Percentiles rank a stretch among this genome's conserved stretches.
phyloP scores from a whole-genome alignment of 768 basidiomycete genomes.

The Hygrophorus russula region DNA sequence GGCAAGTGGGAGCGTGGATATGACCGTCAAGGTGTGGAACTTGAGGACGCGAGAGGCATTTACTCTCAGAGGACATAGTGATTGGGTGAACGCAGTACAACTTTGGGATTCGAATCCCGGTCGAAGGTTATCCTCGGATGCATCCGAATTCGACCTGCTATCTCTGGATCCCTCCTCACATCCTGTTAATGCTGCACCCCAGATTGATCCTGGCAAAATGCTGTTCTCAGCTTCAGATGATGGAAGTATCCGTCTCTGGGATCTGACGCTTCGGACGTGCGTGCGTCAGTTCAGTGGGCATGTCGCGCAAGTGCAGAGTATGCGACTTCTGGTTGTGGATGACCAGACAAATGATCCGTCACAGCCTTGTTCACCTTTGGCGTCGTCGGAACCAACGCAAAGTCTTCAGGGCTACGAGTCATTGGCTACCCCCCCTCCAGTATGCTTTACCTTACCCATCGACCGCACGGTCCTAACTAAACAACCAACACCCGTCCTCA shows the following conservation, averaged over 20 bases:
- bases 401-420: slow-evolving; percentile 1
- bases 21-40: slow-evolving; percentile 95
- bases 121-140: slow-evolving; percentile 18
- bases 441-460: background rate
- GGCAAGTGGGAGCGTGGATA: slow-evolving; percentile 87
- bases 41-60: slow-evolving; percentile 86
- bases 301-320: slow-evolving; percentile 88
- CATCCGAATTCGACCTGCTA: slow-evolving; percentile 25
- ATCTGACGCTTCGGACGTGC: slow-evolving; percentile 70
- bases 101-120: slow-evolving; percentile 66
- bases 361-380: no score
- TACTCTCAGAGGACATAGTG: slow-evolving; percentile 82
- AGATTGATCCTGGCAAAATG: slow-evolving; percentile 82
- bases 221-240: slow-evolving; percentile 97
- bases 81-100: slow-evolving; percentile 94
- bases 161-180: slow-evolving; percentile 14
- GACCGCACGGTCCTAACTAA: background rate
- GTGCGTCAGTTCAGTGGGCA: slow-evolving; percentile 82
- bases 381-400: slow-evolving; percentile 12
- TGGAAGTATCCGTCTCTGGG: slow-evolving; percentile 89
- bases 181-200: slow-evolving; percentile 21
- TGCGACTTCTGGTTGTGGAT: slow-evolving; percentile 66
- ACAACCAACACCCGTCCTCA: slow-evolving; percentile 57
- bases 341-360: slow-evolving; percentile 7
- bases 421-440: background rate